phyloP scores from a whole-genome alignment of 2,329 filamentous ascomycete genomes.

The Hymenoscyphus occultus region DNA sequence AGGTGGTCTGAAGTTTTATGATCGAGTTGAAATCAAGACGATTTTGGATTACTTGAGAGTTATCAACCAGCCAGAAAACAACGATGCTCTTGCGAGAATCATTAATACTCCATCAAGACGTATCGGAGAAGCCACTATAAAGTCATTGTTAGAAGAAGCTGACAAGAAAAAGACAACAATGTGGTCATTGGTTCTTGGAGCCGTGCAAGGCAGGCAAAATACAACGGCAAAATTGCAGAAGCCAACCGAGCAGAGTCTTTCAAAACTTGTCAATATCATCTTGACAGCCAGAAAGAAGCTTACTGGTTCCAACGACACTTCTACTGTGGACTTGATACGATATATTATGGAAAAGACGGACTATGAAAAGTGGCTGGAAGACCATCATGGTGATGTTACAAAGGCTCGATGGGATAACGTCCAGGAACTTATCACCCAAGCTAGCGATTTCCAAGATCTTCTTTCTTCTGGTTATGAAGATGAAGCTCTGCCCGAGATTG shows the following conservation, averaged over 20 bases:
- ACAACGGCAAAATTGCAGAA: slow-evolving; percentile 54
- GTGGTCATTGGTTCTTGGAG: slow-evolving; percentile 69
- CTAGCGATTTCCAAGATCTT: slow-evolving; percentile 60
- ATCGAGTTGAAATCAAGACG: slow-evolving; percentile 83
- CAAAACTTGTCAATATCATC: slow-evolving; percentile 57
- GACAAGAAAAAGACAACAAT: slow-evolving; percentile 66
- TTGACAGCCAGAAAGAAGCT: slow-evolving; percentile 55
- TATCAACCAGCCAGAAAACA: slow-evolving; percentile 80
- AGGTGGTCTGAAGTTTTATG: slow-evolving; percentile 83
- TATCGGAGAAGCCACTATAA: slow-evolving; percentile 76
- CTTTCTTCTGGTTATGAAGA: slow-evolving; percentile 42
- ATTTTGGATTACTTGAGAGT: slow-evolving; percentile 85
- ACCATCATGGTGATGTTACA: slow-evolving; percentile 68
- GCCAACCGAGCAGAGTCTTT: slow-evolving; percentile 54
- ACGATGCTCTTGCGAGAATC: slow-evolving; percentile 78
- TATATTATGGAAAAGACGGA: slow-evolving; percentile 62
- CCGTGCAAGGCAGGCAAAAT: slow-evolving; percentile 49
- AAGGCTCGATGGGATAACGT: slow-evolving; percentile 85
- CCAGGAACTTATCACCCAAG: slow-evolving; percentile 79
- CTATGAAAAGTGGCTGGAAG: slow-evolving; percentile 71
- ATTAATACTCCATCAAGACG: slow-evolving; percentile 81
- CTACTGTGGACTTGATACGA: slow-evolving; percentile 43
- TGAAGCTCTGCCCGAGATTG: slow-evolving; percentile 62
- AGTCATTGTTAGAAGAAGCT: slow-evolving; percentile 71
- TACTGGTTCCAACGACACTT: slow-evolving; percentile 27